Evolutionary conservation across 768 basidiomycete genomes (phyloP), one percentile per base, ranked within the genome.

Genomic region (Xanthoconium purpureum): DNA sequence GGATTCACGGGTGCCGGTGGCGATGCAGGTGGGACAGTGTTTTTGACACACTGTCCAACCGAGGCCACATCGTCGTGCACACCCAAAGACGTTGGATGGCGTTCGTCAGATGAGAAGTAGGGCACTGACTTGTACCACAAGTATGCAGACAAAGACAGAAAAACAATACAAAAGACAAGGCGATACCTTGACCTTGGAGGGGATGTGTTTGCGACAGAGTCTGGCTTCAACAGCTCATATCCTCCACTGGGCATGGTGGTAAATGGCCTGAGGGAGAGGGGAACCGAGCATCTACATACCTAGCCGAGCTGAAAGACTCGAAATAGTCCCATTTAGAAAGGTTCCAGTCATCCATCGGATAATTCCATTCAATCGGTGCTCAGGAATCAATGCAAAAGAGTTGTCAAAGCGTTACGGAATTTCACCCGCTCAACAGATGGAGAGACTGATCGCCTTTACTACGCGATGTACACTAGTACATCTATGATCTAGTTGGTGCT

Each of bases 1-100:
- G 78, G 71, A 59, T 85, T 84, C 39, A 69, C 54, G 5, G 74
- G 73, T 2, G 73, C 75, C 9, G 81, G 80, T 5, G 77, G 74
- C 0, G 58, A 62, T 0, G 78, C 79, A 17, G 53, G 52, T 14
- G 61, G 74, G 18, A 73, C 70, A 6, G 65, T 49, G 24, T 49
- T 52, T 7, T 76, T 50, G 3, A 63, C 58, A 52, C 80, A 82
- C 47, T 74, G 73, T 44, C 65, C 63, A 24, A 75, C 40, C 30
- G 39, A 54, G n/a, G n/a, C n/a, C n/a, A n/a, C n/a, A n/a, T n/a
- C n/a, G 30, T 56, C 52, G 20, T 52, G 37, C 14, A 7, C 40
- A 5, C 12, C 50, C 14, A 15, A 28, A 14, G n/a, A n/a, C n/a
- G n/a, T n/a, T n/a, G 35, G 32, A 4, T 12, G 47, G 29, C 29